Evolutionary conservation across 2,329 filamentous ascomycete genomes (phyloP), one percentile per base, ranked within the genome.

Genomic region (Rhynchosporium agropyri): DNA sequence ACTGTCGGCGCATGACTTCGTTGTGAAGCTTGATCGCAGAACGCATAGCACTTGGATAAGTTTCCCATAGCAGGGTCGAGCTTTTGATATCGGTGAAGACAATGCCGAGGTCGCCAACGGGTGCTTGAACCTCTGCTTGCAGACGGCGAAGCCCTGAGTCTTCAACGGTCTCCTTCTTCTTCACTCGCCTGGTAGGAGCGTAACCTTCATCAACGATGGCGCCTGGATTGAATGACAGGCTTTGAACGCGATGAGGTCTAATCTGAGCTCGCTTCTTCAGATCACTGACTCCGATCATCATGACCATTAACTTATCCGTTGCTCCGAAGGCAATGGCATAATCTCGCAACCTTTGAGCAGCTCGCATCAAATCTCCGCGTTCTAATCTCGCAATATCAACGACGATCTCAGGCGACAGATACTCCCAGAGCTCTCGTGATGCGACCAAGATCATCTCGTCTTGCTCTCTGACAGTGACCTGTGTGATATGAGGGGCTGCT

Each of bases 61-160:
- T 92, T 77, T 99, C 95, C 95, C 95, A 99, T 6, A 99, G 81
- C 45, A 91, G 87, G 0, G 95, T 99, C 29, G 94, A 98, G 78
- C 94, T 97, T 81, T 98, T 98, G 83, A 99, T 99, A 79, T 99
- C 95, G 0, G 95, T 99, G 75, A 99, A 99, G 56, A 96, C 92
- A 73, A 99, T 92, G 48, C 92, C 90, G 55, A 98, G 87, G 71
- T 96, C 91, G 53, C 94, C 94, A 1, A 88, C 91, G 0, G 95
- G 95, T 12, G 95, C 91, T 65, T 94, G 90, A 56, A 98, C 93
- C 77, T 97, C 94, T 59, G 90, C 88, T 68, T 95, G 92, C 36
- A 98, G 86, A 54, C 94, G 86, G 63, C 91, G 90, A 60, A 99
- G 84, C 60, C 89, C 91, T 29, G 92, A 96, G 75, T 98, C 92